Conservation (phyloP, 2,329 filamentous ascomycete genomes). For the Rhinocladiella similis region DNA sequence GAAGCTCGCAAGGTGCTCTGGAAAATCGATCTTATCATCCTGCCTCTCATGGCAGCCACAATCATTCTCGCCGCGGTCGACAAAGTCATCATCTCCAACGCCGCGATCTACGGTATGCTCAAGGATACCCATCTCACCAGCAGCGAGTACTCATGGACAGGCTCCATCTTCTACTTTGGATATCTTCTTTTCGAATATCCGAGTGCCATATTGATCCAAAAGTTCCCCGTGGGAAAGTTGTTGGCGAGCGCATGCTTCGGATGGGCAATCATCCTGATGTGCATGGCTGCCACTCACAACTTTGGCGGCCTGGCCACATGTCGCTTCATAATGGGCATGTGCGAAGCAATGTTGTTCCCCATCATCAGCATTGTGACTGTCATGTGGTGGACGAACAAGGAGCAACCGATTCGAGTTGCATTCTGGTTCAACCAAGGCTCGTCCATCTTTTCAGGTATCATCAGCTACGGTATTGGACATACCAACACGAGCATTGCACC, state of each 20-base stretch:
- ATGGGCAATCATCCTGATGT: conserved; percentile 34
- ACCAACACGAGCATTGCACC: conserved; percentile 29
- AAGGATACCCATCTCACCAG: neutral
- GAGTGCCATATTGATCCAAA: conserved; percentile 39
- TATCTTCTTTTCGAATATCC: conserved; percentile 42
- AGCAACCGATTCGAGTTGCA: conserved; percentile 17
- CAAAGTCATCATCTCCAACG: conserved; percentile 22
- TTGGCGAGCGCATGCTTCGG: conserved; percentile 37
- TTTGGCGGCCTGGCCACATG: conserved; percentile 53
- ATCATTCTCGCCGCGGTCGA: conserved; percentile 33
- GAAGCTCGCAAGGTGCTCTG: conserved; percentile 31
- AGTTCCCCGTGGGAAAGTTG: conserved; percentile 41
- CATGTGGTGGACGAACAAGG: conserved; percentile 16
- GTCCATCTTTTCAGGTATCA: conserved; percentile 35
- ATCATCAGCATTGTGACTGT: conserved; percentile 28
- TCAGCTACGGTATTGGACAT: conserved; percentile 38
- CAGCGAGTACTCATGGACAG: conserved; percentile 42
- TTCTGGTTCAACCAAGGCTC: conserved; percentile 26
- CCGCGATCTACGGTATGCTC: neutral
- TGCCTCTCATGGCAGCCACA: conserved; percentile 31
- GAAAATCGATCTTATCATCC: conserved; percentile 33
- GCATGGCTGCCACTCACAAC: conserved; percentile 39
- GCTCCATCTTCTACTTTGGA: conserved; percentile 40
- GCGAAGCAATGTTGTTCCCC: conserved; percentile 17
- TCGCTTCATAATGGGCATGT: conserved; percentile 28